These are phyloP conservation scores for Epipyxis sp. DNA, from an alignment of 108 stramenopile genomes.

Conservation along the genomic window DNA sequence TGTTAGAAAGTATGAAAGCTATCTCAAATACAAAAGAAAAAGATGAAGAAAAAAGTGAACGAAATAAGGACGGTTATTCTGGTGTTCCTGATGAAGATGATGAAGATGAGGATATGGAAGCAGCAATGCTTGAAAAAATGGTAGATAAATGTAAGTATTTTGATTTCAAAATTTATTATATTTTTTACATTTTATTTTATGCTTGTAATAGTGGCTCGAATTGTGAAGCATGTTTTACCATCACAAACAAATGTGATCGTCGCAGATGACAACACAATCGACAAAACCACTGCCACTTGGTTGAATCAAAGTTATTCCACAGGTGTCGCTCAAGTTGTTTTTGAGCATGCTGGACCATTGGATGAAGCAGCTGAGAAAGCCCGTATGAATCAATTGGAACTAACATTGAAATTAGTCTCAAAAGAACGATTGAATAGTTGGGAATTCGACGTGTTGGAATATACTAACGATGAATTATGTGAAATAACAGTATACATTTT, in stretches of 20 bases:
- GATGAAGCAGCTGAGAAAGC: background rate
- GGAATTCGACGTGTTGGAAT: slow-evolving; percentile 27
- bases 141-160: slow-evolving; percentile 18
- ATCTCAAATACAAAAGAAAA: background rate
- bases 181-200: no score
- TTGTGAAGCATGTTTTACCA: slow-evolving; percentile 18
- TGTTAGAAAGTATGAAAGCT: slow-evolving; percentile 20
- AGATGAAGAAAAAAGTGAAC: slow-evolving; percentile 3
- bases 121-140: slow-evolving; percentile 27
- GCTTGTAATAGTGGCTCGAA: slow-evolving; percentile 16
- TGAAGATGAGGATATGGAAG: slow-evolving; percentile 2
- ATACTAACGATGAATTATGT: background rate
- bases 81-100: background rate
- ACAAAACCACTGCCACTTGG: slow-evolving; percentile 17
- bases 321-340: background rate
- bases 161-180: background rate
- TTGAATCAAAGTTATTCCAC: slow-evolving; percentile 26
- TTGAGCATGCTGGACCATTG: background rate
- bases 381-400: background rate
- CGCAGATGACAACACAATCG: background rate
- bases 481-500: slow-evolving; percentile 8
- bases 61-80: background rate
- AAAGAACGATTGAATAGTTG: background rate
- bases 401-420: background rate
- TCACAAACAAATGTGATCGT: background rate